Evolutionary conservation across 1,284 basidiomycete genomes (phyloP), one percentile per base, ranked within the genome.

Genomic region (Ganoderma resinaceum): DNA sequence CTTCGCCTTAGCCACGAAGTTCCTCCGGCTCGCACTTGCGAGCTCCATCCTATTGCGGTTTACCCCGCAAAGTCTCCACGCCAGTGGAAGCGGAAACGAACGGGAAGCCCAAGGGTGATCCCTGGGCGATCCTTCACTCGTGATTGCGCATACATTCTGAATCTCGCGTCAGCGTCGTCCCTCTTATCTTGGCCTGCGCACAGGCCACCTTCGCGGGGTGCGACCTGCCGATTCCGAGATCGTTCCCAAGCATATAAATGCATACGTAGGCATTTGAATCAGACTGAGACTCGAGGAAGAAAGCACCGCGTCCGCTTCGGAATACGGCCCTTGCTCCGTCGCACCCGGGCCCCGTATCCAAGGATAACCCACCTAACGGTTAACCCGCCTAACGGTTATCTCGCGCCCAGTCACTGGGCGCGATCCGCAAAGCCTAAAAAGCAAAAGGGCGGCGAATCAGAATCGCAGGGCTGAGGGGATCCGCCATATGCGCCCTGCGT

Each of bases 351-450:
- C 37, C 58, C 58, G 58, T 60, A 26, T 38, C 58, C 16, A 40
- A 40, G 58, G 58, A 60, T 60, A 60, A 60, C 23, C 37, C 33
- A 60, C 58, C 58, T 60, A 60, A 60, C 38, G 58, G 58, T 60
- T 60, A 60, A 40, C 58, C 58, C 58, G 58, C 37, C 37, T 60
- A 60, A 37, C 37, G 23, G 37, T 35, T 60, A 40, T 38, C 58
- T 60, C 58, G 58, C 58, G 35, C 70, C 68, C 55, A 31, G 42
- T 37, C 31, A 57, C 57, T 53, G 70, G 68, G 37, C 52, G 69
- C 67, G 70, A 69, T 66, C 66, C 52, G 70, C 70, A 65, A 69
- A 69, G 67, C 67, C 66, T 66, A 67, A 69, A 71, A 33, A 31
- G 52, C 62, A 43, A 43, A 35, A 59, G 58, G 53, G 37, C 63